Base-by-base conservation (phyloP, 306 rosid species). In the Argentina anserina region DNA sequence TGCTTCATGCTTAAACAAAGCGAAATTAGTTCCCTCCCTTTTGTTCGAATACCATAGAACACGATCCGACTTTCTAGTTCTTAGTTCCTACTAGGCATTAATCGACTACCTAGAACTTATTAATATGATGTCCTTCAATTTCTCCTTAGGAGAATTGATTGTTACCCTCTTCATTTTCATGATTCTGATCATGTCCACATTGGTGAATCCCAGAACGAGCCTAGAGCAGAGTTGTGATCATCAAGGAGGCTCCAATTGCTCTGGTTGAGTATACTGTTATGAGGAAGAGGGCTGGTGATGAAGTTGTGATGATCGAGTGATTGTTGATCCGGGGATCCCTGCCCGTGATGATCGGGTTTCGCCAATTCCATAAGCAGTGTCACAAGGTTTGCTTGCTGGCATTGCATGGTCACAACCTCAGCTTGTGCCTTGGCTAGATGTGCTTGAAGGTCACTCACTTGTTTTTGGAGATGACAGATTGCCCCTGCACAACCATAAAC, bases 371-470 rank as follows among this genome's bases (percentile, higher is more conserved):
- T 89, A 89, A 93, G 75, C 0, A 90, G 62, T 66, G 98, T 82
- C 50, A 93, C 81, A 0, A 93, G 88, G 75, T 93, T 90, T 83
- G 96, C 85, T 33, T 93, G 97, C 71, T 93, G 97, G 31, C 87
- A 62, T 56, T 90, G 97, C 96, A 89, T 87, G 83, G 74, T 89
- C 7, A 86, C 89, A 37, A 87, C 25, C 85, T 93, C 98, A 1
- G 92, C 98, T 70, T 93, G 96, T 25, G 98, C 82, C 76, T 86
- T 90, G 46, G 98, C 98, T 55, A 93, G 62, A 34, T 93, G 98
- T n/a, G 84, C 97, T 77, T 93, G 98, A 29, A 93, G 96, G 70
- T 93, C 97, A 59, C 75, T 85, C 0, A 93, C 92, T 61, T 90
- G 97, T 76, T 82, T 86, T 33, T 90, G 98, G 15, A 93, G 93